Base-by-base conservation (phyloP, 371 early-diverging fungal species). In the Choanephora cucurbitarum region DNA sequence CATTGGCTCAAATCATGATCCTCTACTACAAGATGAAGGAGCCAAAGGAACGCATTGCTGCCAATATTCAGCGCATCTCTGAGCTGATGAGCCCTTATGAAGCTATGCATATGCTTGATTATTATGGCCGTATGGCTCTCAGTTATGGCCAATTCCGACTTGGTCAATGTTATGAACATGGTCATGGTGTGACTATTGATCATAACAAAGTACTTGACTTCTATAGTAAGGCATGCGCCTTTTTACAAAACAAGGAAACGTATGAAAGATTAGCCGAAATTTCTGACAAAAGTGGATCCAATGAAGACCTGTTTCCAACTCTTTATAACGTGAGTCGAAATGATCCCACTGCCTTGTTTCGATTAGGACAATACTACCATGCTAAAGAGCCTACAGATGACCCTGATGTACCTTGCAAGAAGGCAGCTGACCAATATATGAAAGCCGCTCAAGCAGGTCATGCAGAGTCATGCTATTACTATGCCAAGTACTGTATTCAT, bases 111-210 rank as follows among this genome's bases (percentile, higher is more conserved):
- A 10, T 17, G 8, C 33, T 58, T 7, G 64, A 58, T 21, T 56
- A 56, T 17, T 55, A 62, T 39, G 43, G 46, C 13, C 50, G 62
- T 22, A 56, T 52, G 52, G 47, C 45, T 0, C 10, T 62, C 17
- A 56, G 62, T 37, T 62, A 62, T 28, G 62, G 59, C 22, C 52
- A 59, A 17, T 64, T 64, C 28, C 51, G 65, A 17, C 28, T 64
- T n/a, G 59, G 60, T 5, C 65, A 64, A 48, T 64, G 64, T 21
- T 57, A 55, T 17, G 54, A 64, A n/a, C 37, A 58, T 28, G 59
- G 59, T 9, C 32, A 55, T 15, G 41, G 55, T 39, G 57, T 56
- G 10, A 14, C 43, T 13, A 37, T 44, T 2, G 43, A 64, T 28
- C 23, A 46, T 7, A 32, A 43, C 18, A 34, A 19, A 19, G 65